A percentile compares a stretch with the other conserved stretches of the same genome.
These are phyloP conservation scores for Gardenia jasminoides DNA, from an alignment of 257 asterid genomes.

Conservation along the genomic window DNA sequence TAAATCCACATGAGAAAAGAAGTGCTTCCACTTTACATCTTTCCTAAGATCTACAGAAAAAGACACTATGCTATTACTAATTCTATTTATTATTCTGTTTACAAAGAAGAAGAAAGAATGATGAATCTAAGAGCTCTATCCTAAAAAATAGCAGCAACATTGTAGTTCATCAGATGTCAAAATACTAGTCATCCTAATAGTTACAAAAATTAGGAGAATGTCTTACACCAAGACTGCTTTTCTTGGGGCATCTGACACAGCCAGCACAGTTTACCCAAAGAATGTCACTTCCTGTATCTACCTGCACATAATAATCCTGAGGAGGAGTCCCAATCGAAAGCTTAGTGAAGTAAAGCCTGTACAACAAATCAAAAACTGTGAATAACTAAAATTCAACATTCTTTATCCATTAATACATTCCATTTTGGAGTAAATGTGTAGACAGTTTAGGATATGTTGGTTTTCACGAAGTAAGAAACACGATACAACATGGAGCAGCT, in stretches of 20 bases:
- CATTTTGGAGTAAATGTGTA: neutral
- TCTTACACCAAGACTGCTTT: conserved; percentile 79
- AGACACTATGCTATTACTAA: too few species aligned
- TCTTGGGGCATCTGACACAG: conserved; percentile 75
- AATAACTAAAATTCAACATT: conserved; percentile 1
- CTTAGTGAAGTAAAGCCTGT: conserved; percentile 90
- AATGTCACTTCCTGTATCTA: conserved; percentile 98
- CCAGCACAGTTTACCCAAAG: conserved; percentile 92
- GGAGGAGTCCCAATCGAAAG: conserved; percentile 94
- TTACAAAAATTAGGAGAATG: conserved; percentile 1
- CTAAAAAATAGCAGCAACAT: too few species aligned
- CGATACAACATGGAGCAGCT: neutral
- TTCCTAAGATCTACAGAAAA: too few species aligned
- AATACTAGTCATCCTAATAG: neutral
- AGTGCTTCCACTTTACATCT: too few species aligned
- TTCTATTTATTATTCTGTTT: too few species aligned
- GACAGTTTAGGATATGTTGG: too few species aligned
- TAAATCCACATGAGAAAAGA: too few species aligned
- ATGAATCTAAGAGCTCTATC: too few species aligned
- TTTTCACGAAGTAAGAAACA: neutral
- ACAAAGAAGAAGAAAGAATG: too few species aligned
- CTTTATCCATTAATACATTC: neutral
- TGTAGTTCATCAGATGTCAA: neutral
- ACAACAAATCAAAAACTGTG: conserved; percentile 27
- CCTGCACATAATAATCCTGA: conserved; percentile 83